Percentiles rank a stretch among this genome's conserved stretches.
Conservation (phyloP, 148 eudicot genomes). For the Fagopyrum homotropicum region DNA sequence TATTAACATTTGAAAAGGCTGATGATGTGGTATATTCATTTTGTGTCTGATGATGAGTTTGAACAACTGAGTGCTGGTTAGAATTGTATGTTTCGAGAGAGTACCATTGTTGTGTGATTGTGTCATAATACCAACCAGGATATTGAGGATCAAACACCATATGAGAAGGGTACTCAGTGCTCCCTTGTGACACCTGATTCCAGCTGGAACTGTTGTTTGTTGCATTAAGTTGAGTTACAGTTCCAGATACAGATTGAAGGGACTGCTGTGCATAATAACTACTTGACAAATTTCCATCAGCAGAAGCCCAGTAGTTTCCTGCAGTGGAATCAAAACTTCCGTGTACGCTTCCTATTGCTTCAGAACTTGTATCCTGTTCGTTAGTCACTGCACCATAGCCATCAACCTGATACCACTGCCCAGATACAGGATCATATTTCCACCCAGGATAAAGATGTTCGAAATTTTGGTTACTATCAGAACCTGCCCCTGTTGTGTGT, state of each 20-base stretch:
- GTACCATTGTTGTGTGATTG: constrained; percentile 57
- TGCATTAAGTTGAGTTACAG: constrained; percentile 38
- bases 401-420: constrained; percentile 86
- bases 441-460: constrained; percentile 92
- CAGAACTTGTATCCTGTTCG: constrained; percentile 18
- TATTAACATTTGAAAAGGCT: constrained; percentile 28
- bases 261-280: constrained; percentile 54
- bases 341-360: constrained; percentile 20
- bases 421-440: constrained; percentile 67
- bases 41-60: constrained; percentile 38
- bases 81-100: constrained; percentile 50
- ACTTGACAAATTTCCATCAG: constrained; percentile 37
- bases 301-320: constrained; percentile 26
- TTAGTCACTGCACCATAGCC: constrained; percentile 32
- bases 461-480: constrained; percentile 45
- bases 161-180: constrained; percentile 58
- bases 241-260: constrained; percentile 40
- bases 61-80: constrained; percentile 35
- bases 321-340: constrained; percentile 24
- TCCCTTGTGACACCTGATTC: constrained; percentile 41
- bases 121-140: constrained; percentile 94
- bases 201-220: constrained; percentile 42
- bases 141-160: constrained; percentile 85
- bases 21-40: constrained; percentile 30
- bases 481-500: constrained; percentile 29